Percentiles rank a stretch among this genome's conserved stretches.
phyloP scores from a whole-genome alignment of 345 rosid genomes.

The Brassica nigra region DNA sequence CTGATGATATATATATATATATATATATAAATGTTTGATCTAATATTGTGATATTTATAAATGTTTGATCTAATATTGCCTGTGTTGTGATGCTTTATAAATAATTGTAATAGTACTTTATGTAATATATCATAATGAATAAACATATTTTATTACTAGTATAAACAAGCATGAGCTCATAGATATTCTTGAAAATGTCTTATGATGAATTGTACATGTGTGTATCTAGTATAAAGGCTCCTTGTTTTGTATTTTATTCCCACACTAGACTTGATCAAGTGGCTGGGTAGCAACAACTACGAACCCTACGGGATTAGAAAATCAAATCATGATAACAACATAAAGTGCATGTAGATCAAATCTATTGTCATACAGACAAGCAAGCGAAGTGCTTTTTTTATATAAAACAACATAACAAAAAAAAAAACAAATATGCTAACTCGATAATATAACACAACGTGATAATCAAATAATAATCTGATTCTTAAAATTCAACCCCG shows the following conservation, averaged over 20 bases:
- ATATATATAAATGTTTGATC: background rate
- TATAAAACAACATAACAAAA: background rate
- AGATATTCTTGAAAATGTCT: background rate
- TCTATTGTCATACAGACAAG: background rate
- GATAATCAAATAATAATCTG: background rate
- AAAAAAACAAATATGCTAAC: background rate
- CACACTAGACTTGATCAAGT: background rate
- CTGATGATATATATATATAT: background rate
- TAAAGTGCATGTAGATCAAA: background rate
- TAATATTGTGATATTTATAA: background rate
- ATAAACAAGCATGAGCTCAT: background rate
- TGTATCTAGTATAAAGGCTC: background rate
- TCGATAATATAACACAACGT: background rate
- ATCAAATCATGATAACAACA: background rate
- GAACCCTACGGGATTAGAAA: background rate
- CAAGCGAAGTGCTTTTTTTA: constrained; percentile 11
- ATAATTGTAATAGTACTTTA: background rate
- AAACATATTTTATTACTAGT: constrained; percentile 2
- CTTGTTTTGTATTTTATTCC: background rate
- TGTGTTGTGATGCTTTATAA: constrained; percentile 15
- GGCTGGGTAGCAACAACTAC: background rate
- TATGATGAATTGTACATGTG: background rate
- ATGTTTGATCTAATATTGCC: constrained; percentile 6
- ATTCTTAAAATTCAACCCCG: constrained; percentile 40
- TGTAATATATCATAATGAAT: background rate